Evolutionary conservation across 2,329 filamentous ascomycete species (phyloP), one percentile per base, ranked within the genome.

Genomic region (Hymenoscyphus fructigenus): DNA sequence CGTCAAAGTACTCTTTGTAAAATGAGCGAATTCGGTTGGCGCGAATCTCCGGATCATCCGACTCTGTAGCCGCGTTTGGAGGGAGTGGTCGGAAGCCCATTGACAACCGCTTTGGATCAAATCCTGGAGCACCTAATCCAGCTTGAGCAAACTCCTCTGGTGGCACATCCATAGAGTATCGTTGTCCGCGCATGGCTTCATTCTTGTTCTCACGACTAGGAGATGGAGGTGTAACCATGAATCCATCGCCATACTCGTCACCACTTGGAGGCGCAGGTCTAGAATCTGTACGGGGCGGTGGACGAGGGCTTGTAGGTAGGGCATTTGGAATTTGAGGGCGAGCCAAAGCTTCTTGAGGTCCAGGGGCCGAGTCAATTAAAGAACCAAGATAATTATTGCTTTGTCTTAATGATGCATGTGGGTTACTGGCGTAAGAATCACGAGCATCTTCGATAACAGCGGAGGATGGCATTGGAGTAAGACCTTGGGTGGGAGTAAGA

Each of bases 1-100:
- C 94, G 70, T 98, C 95, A 72, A 99, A 99, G 80, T 99, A 99
- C 76, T 99, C 95, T 81, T 97, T 97, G 82, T 99, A 99, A 82
- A 99, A 99, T 3, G 95, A 99, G 76, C 95, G 87, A 71, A 99
- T 99, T 65, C 95, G 89, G 81, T 97, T 98, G 69, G 95, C 95
- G 73, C 95, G 88, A 74, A 94, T 89, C 77, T 98, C 95, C 0
- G 95, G 93, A 75, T 97, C 94, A 75, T 98, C 95, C 2, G 89
- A 86, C 55, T 89, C 87, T 34, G 83, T 84, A 62, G 91, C 87
- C 69, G 96, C 91, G 74, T 93, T 89, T 41, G 93, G 92, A 5
- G 95, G 95, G 67, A 99, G 83, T 26, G 95, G 95, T 17, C 95
- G 90, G 77, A 96, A 84, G 32, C 88, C 87, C 57, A 90, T 85